These are phyloP conservation scores for Lepidopterella palustris DNA, from an alignment of 495 filamentous ascomycete species.

Conservation along the genomic window DNA sequence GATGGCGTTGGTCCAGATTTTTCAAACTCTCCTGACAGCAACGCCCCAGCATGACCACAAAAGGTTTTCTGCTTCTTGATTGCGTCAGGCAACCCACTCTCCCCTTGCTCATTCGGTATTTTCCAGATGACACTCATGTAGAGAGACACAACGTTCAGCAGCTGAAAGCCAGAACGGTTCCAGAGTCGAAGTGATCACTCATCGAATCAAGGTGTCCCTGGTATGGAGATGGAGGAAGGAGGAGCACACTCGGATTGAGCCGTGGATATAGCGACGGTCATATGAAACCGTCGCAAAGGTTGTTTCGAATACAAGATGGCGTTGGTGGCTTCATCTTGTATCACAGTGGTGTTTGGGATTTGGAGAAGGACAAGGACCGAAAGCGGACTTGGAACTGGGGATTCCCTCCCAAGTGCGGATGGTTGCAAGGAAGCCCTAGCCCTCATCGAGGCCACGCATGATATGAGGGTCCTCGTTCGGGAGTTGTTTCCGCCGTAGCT, in stretches of 20 bases:
- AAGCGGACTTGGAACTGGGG: background rate
- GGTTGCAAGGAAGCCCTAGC: background rate
- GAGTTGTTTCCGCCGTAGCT: background rate
- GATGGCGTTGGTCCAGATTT: background rate
- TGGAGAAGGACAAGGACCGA: background rate
- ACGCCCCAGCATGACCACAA: background rate
- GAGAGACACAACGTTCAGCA: background rate
- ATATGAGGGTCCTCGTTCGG: background rate
- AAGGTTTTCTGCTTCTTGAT: background rate
- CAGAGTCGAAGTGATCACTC: background rate
- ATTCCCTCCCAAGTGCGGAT: background rate
- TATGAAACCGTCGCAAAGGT: background rate
- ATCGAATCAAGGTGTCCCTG: background rate
- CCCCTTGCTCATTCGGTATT: background rate
- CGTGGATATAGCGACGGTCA: background rate
- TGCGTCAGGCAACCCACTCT: background rate
- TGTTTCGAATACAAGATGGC: background rate
- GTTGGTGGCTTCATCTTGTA: slow-evolving; percentile 4
- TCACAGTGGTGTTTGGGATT: background rate
- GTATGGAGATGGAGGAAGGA: background rate
- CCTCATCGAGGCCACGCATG: background rate
- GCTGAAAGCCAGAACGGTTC: background rate
- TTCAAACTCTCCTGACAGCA: background rate
- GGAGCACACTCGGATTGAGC: background rate
- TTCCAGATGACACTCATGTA: background rate